phyloP scores from a whole-genome alignment of 2,329 filamentous ascomycete genomes.

The Penicillium sp. region DNA sequence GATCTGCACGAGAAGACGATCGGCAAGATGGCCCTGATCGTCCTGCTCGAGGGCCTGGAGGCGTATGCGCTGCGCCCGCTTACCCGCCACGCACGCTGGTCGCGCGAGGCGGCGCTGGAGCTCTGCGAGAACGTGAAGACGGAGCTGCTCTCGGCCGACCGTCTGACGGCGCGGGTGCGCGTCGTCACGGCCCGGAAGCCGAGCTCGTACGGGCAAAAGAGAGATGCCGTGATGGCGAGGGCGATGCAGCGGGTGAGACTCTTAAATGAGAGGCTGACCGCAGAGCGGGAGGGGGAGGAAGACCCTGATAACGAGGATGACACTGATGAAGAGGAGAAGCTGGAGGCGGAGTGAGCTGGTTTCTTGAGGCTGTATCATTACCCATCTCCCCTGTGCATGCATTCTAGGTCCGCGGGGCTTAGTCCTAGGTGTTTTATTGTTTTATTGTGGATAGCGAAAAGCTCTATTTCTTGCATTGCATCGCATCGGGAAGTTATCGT shows the following conservation, averaged over 20 bases:
- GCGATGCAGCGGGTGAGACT: conserved; percentile 7
- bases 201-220: conserved; percentile 15
- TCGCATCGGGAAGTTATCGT: too few species aligned
- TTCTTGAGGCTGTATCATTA: conserved; percentile 9
- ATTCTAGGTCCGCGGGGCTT: not conserved
- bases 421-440: too few species aligned
- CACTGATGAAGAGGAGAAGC: too few species aligned
- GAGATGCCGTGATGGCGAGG: conserved; percentile 13
- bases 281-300: not conserved
- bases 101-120: conserved; percentile 32
- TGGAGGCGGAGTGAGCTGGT: too few species aligned
- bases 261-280: conserved; percentile 1
- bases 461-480: not conserved
- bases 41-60: conserved; percentile 41
- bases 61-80: conserved; percentile 37
- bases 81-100: conserved; percentile 36
- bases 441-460: too few species aligned
- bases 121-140: conserved; percentile 40
- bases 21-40: conserved; percentile 45
- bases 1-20: conserved; percentile 35
- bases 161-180: conserved; percentile 25
- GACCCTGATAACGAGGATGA: too few species aligned
- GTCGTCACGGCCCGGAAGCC: conserved; percentile 35
- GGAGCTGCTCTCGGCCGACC: conserved; percentile 34
- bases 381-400: too few species aligned